Conservation (phyloP, 192 early-diverging fungal species). For the Cladochytrium replicatum region DNA sequence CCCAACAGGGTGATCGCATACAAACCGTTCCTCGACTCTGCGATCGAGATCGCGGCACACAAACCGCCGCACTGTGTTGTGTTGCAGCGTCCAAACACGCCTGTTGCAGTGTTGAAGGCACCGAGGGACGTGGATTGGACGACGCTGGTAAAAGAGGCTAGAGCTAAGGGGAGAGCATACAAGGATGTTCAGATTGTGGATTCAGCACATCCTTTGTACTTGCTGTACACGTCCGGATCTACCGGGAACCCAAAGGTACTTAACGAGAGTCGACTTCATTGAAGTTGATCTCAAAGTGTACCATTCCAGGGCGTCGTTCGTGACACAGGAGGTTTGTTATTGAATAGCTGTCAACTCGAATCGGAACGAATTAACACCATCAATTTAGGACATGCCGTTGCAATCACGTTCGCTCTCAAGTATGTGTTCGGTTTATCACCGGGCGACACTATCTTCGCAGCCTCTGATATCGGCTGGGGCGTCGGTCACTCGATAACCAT, state of each 20-base stretch:
- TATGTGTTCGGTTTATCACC: slow-evolving; percentile 59
- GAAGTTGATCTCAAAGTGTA: no score
- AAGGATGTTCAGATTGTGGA: no score
- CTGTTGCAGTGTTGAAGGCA: no score
- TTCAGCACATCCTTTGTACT: slow-evolving; percentile 73
- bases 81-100: slow-evolving; percentile 56
- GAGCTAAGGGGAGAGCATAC: no score
- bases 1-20: slow-evolving; percentile 61
- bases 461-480: slow-evolving; percentile 82
- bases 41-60: slow-evolving; percentile 43
- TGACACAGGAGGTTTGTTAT: slow-evolving; percentile 42
- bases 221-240: slow-evolving; percentile 52
- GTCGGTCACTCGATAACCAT: slow-evolving; percentile 76
- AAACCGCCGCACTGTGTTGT: slow-evolving; percentile 41
- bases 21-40: slow-evolving; percentile 66
- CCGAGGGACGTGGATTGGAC: no score
- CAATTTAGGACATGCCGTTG: slow-evolving; percentile 69
- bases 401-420: slow-evolving; percentile 57
- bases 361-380: no score
- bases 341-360: no score
- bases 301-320: slow-evolving; percentile 45
- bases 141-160: no score
- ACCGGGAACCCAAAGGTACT: slow-evolving; percentile 82
- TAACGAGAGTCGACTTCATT: no score
- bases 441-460: slow-evolving; percentile 68